Conservation (phyloP, 2,329 filamentous ascomycete genomes). For the Stagonosporopsis chrysanthemi region DNA sequence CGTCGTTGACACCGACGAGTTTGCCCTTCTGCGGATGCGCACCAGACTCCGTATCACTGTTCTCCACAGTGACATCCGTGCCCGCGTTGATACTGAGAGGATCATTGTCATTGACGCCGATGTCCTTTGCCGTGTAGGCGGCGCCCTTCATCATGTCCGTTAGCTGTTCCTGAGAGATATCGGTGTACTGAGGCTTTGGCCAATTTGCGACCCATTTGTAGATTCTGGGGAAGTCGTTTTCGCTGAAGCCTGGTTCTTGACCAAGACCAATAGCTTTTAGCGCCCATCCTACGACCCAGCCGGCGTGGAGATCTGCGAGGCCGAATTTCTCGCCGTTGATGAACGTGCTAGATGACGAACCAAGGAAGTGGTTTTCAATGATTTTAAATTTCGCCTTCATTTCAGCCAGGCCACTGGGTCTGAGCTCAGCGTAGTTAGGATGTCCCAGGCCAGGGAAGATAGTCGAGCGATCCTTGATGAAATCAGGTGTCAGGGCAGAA, state of each 20-base stretch:
- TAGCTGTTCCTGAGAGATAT: not conserved
- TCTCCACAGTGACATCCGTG: conserved; percentile 4
- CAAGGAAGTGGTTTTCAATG: conserved; percentile 12
- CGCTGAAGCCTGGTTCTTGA: conserved; percentile 5
- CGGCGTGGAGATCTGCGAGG: conserved; percentile 14
- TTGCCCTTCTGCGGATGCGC: conserved; percentile 15
- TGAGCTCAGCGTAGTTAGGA: conserved; percentile 1
- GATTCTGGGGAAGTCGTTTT: conserved; percentile 1
- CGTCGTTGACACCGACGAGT: conserved; percentile 9
- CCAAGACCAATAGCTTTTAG: conserved; percentile 3
- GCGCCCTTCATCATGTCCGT: not conserved
- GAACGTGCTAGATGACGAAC: not conserved
- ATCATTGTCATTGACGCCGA: conserved; percentile 11
- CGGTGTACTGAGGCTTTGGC: conserved; percentile 4
- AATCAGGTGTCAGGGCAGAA: conserved; percentile 5
- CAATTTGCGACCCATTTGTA: conserved; percentile 6
- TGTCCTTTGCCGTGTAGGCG: not conserved
- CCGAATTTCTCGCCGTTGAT: conserved; percentile 7
- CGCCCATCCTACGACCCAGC: conserved; percentile 12
- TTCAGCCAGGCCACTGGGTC: conserved; percentile 14
- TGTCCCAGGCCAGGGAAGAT: conserved; percentile 6
- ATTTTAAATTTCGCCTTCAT: conserved; percentile 10
- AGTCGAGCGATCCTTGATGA: conserved; percentile 8
- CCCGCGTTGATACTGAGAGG: conserved; percentile 4
- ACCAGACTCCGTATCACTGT: conserved; percentile 7